Base-by-base conservation (phyloP, 768 basidiomycete species). In the Lyophyllum semitale region DNA sequence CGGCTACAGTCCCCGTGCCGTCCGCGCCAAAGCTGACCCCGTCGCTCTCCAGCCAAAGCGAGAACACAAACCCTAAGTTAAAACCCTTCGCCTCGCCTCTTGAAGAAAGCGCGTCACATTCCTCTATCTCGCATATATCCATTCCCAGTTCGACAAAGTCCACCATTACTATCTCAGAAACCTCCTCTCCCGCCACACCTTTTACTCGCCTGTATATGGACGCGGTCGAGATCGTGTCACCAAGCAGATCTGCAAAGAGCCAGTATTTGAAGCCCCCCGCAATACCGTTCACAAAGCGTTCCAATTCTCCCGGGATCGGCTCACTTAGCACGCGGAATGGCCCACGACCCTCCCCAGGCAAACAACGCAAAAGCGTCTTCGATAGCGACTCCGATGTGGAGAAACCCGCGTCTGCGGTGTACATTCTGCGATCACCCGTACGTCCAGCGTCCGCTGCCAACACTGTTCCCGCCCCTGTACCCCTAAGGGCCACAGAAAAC, bases 331-430 rank as follows among this genome's bases (percentile, higher is more conserved):
- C n/a, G 17, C 37, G 37, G 9, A n/a, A 38, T 15, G 37, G 37
- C 37, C 11, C 37, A 38, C 37, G 37, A 15, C 33, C 33, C 37
- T 38, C 37, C 11, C 54, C 56, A 51, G 55, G 48, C 45, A 63
- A 53, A 57, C 72, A 68, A 48, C 69, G 69, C 48, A 76, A 73
- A 56, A 60, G 63, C 47, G 72, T 71, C 46, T 69, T 72, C 51
- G 74, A 75, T 37, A 73, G 68, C 41, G 73, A 74, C 56, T 71
- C 73, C 20, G 75, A 75, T 38, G 49, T 53, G 18, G 73, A 71
- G 23, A 51, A 18, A 8, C 53, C 61, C 12, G 63, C 64, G 37
- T 51, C 65, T 13, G 66, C 70, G 18, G 65, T 71, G 11, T 67
- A 72, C 59, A 61, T 74, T 38, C 62, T 63, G n/a, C 62, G 63